A percentile compares a stretch with the other conserved stretches of the same genome.
These are phyloP conservation scores for Termitomyces sp. DNA, from an alignment of 768 basidiomycete genomes.

Conservation along the genomic window DNA sequence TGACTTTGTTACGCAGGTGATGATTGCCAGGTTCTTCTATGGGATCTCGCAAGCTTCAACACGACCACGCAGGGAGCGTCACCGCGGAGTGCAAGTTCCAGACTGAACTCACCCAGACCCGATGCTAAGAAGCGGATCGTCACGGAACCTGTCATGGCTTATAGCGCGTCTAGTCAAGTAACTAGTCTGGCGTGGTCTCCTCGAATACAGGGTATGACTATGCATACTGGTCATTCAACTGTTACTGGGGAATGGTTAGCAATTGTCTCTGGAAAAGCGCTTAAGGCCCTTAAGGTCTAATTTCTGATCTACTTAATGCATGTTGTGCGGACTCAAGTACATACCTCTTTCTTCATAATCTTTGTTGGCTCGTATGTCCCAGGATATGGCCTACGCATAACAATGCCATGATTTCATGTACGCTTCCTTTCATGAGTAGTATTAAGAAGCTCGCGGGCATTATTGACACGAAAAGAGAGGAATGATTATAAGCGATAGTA, in stretches of 20 bases:
- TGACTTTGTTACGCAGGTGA: constrained; percentile 55
- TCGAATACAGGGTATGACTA: constrained; percentile 69
- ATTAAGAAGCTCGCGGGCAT: background rate
- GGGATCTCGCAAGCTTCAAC: constrained; percentile 66
- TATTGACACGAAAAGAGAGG: background rate
- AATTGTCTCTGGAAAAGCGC: constrained; percentile 75
- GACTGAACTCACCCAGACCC: constrained; percentile 77
- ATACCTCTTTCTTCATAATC: no score
- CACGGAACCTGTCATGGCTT: constrained; percentile 80
- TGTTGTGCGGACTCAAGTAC: no score
- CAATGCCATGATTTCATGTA: background rate
- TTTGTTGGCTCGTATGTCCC: background rate
- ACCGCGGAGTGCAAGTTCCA: constrained; percentile 66
- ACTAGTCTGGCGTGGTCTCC: constrained; percentile 91
- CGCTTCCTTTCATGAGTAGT: background rate
- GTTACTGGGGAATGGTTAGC: constrained; percentile 85
- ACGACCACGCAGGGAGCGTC: constrained; percentile 62
- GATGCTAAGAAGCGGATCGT: constrained; percentile 74
- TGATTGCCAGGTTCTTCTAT: constrained; percentile 90
- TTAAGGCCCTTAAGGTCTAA: constrained; percentile 81
- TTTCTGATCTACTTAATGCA: background rate
- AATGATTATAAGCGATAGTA: background rate
- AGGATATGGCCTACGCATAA: background rate
- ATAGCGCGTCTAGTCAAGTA: constrained; percentile 73
- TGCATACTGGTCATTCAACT: constrained; percentile 71